phyloP scores from a whole-genome alignment of 805 yeast species.

The Lachancea mirantina region DNA sequence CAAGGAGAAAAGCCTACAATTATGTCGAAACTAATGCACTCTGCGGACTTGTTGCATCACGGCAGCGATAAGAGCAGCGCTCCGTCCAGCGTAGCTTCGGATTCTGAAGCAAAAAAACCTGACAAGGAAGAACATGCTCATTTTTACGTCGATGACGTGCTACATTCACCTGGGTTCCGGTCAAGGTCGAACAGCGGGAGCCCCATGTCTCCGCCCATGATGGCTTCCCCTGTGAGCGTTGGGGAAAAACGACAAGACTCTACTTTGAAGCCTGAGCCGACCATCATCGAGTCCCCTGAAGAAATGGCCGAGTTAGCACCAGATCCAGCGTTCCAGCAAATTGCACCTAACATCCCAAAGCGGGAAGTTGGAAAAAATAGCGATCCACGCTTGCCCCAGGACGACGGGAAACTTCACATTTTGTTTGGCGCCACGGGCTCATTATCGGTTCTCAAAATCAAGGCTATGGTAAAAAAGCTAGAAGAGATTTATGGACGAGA shows the following conservation, averaged over 20 bases:
- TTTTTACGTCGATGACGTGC: conserved; percentile 38
- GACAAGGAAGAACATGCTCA: conserved; percentile 61
- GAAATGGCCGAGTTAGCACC: conserved; percentile 3
- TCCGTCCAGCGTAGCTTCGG: conserved; percentile 2
- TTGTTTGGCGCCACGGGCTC: conserved; percentile 86
- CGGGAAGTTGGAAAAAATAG: conserved; percentile 41
- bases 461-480: conserved; percentile 68
- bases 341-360: conserved; percentile 24
- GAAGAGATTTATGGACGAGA: conserved; percentile 72
- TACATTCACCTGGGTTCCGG: conserved; percentile 17
- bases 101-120: conserved; percentile 2
- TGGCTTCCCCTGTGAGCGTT: conserved; percentile 5
- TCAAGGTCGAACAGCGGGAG: conserved; percentile 19
- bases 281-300: conserved; percentile 2
- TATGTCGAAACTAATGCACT: conserved; percentile 9
- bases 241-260: conserved; percentile 7
- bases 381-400: conserved; percentile 63
- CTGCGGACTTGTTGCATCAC: conserved; percentile 9
- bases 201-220: conserved; percentile 16
- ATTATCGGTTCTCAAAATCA: conserved; percentile 74
- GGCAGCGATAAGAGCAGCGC: conserved; percentile 4
- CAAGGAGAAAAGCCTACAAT: conserved; percentile 24
- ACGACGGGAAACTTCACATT: conserved; percentile 83
- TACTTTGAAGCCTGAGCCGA: conserved; percentile 5
- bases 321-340: conserved; percentile 6